phyloP scores from a whole-genome alignment of 139 green algal genomes.

The Ulvella scutata region DNA sequence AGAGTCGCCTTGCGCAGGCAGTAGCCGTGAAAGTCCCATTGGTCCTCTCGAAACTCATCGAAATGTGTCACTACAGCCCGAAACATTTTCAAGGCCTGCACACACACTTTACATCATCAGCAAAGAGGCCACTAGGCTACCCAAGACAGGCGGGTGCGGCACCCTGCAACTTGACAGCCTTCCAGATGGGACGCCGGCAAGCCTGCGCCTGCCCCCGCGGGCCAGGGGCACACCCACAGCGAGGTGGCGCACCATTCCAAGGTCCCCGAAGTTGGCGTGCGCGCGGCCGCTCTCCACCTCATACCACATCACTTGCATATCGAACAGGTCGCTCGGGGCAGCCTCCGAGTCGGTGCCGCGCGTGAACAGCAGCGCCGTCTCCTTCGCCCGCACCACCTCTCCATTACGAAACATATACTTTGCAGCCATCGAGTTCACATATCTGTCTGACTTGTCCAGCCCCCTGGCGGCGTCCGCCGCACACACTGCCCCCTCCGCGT shows the following conservation, averaged over 20 bases:
- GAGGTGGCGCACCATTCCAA: neutral
- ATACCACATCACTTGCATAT: conserved; percentile 99
- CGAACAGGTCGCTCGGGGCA: conserved; percentile 38
- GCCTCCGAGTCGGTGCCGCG: conserved; percentile 62
- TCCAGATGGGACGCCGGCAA: too few species aligned
- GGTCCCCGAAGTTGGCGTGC: conserved; percentile 15
- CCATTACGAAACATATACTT: conserved; percentile 49
- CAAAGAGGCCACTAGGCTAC: neutral
- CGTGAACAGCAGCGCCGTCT: conserved; percentile 71
- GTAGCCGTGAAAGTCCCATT: conserved; percentile 99
- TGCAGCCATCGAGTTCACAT: conserved; percentile 73
- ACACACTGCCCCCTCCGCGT: conserved; percentile 19
- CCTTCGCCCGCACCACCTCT: conserved; percentile 38
- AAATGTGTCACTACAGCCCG: conserved; percentile 64
- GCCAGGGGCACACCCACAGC: neutral
- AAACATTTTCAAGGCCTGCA: conserved; percentile 79
- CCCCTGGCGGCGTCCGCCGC: conserved; percentile 41
- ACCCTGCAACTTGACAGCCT: conserved; percentile 11
- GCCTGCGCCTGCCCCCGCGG: too few species aligned
- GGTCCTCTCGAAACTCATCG: conserved; percentile 79
- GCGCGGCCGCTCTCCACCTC: conserved; percentile 65
- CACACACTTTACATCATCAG: neutral
- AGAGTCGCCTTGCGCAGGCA: conserved; percentile 95
- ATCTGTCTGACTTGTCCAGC: conserved; percentile 84
- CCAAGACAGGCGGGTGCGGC: conserved; percentile 23